Evolutionary conservation across 352 stramenopile species (phyloP).

Genomic region (Phytopythium oedochilum): DNA sequence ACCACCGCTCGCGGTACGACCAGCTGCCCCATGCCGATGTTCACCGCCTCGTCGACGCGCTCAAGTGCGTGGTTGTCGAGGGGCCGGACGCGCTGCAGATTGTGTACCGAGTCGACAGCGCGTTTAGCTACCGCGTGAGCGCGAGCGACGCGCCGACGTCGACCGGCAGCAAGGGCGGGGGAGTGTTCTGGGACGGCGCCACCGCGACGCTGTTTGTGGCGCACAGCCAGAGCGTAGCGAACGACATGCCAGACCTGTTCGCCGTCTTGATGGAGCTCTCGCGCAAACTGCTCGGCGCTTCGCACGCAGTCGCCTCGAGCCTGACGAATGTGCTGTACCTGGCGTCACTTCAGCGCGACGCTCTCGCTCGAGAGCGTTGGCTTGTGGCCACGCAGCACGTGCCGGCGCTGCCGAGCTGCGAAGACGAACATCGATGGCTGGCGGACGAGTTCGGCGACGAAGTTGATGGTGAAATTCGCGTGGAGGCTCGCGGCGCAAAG

Average conservation of each 20-base stretch:
- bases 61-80: conserved; percentile 39
- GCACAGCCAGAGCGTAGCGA: conserved; percentile 17
- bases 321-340: conserved; percentile 74
- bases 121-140: conserved; percentile 25
- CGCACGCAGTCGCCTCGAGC: conserved; percentile 26
- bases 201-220: conserved; percentile 32
- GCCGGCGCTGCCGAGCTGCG: conserved; percentile 26
- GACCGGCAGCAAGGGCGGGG: neutral
- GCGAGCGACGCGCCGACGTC: neutral
- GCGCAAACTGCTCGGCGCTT: conserved; percentile 42
- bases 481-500: conserved; percentile 7
- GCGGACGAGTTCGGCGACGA: neutral
- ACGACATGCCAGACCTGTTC: conserved; percentile 31
- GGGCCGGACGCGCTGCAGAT: conserved; percentile 42
- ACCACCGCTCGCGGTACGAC: conserved; percentile 33
- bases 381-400: conserved; percentile 58
- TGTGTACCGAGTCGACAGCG: conserved; percentile 39
- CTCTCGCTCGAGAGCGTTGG: conserved; percentile 37
- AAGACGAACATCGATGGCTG: conserved; percentile 32
- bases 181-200: conserved; percentile 34
- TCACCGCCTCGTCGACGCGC: conserved; percentile 11
- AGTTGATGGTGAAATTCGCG: neutral
- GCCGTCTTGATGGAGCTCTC: conserved; percentile 51
- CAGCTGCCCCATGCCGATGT: conserved; percentile 31
- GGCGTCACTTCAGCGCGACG: conserved; percentile 46